Evolutionary conservation across 2,329 filamentous ascomycete species (phyloP).

Genomic region (Trichoderma sp.): DNA sequence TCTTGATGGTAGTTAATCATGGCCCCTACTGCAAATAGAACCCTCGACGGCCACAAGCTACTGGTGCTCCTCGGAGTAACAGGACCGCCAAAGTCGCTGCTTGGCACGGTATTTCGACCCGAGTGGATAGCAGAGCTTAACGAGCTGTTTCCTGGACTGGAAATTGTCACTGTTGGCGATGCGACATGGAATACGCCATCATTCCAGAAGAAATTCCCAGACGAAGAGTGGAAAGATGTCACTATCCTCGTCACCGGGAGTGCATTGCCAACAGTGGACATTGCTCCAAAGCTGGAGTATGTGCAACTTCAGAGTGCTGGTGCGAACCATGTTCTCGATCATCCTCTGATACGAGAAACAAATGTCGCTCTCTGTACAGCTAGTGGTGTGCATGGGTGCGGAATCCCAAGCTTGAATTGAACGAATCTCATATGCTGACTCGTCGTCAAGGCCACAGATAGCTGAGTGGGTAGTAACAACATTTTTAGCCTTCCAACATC

Average conservation of each 20-base stretch:
- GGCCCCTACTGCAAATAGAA: slow-evolving; percentile 18
- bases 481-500: slow-evolving; percentile 41
- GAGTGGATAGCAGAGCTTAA: slow-evolving; percentile 41
- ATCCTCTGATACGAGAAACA: slow-evolving; percentile 52
- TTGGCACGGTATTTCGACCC: background rate
- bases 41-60: slow-evolving; percentile 52
- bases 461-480: slow-evolving; percentile 58
- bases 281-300: slow-evolving; percentile 51
- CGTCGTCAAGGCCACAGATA: slow-evolving; percentile 51
- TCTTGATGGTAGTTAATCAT: background rate
- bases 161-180: slow-evolving; percentile 38
- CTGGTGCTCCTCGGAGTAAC: slow-evolving; percentile 39
- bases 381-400: slow-evolving; percentile 60
- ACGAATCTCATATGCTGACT: accelerated
- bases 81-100: background rate
- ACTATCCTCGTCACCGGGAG: slow-evolving; percentile 50
- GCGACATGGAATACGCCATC: slow-evolving; percentile 28
- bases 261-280: slow-evolving; percentile 44
- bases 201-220: slow-evolving; percentile 28
- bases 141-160: slow-evolving; percentile 46
- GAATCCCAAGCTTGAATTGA: background rate
- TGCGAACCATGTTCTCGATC: slow-evolving; percentile 49
- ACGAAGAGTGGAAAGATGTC: slow-evolving; percentile 48
- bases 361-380: slow-evolving; percentile 55
- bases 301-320: slow-evolving; percentile 58